Conservation (phyloP, 768 basidiomycete species). For the Galerina sulciceps region DNA sequence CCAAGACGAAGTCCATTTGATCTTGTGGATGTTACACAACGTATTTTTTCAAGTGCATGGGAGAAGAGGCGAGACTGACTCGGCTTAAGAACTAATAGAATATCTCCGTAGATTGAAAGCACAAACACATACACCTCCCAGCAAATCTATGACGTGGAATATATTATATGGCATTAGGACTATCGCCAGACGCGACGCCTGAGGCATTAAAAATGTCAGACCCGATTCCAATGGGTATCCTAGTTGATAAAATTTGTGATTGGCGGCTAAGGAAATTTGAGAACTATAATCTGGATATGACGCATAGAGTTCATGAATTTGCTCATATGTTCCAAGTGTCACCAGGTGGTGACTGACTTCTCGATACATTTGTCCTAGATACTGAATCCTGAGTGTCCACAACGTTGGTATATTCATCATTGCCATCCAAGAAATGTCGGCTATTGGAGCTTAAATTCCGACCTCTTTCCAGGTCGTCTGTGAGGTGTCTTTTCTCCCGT, state of each 20-base stretch:
- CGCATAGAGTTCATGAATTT: background rate
- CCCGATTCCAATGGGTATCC: slow-evolving; percentile 1
- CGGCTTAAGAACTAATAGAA: background rate
- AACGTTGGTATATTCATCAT: slow-evolving; percentile 19
- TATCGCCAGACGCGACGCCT: background rate
- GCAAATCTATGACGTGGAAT: background rate
- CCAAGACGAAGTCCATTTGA: slow-evolving; percentile 38
- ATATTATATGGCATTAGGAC: slow-evolving; percentile 6
- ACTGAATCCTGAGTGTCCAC: slow-evolving; percentile 15
- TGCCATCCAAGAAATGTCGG: slow-evolving; percentile 11
- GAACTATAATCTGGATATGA: background rate
- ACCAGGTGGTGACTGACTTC: slow-evolving; percentile 11
- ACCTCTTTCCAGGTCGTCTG: slow-evolving; percentile 21
- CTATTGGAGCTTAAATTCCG: slow-evolving; percentile 13
- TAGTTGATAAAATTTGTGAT: background rate
- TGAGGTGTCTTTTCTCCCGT: slow-evolving; percentile 48
- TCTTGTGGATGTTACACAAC: slow-evolving; percentile 4
- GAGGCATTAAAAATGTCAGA: background rate
- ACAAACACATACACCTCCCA: background rate
- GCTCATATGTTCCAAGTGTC: slow-evolving; percentile 16
- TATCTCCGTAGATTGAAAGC: background rate
- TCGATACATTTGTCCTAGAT: slow-evolving; percentile 28
- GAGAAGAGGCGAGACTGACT: no score
- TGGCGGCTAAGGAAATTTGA: background rate
- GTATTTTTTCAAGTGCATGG: slow-evolving; percentile 11